phyloP scores from a whole-genome alignment of 2,329 filamentous ascomycete species.

The Achaetomium macrosporum region DNA sequence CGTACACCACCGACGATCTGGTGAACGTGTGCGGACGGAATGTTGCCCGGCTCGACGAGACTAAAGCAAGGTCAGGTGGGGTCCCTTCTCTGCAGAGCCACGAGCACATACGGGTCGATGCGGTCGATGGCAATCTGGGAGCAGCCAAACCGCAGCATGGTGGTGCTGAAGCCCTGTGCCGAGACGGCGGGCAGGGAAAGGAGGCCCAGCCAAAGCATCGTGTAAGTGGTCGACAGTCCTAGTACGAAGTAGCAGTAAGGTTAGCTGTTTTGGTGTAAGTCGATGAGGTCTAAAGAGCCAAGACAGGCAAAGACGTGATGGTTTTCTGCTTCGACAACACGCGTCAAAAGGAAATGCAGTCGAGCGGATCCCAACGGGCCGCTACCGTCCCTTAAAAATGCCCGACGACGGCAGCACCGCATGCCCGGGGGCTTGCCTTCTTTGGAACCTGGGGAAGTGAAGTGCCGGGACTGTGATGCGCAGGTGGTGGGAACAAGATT shows the following conservation, averaged over 20 bases:
- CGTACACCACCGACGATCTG: slow-evolving; percentile 24
- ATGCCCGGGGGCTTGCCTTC: not conserved
- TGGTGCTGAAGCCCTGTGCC: slow-evolving; percentile 18
- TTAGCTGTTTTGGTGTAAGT: not conserved
- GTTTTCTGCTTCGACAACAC: not conserved
- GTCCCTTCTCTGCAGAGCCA: not conserved
- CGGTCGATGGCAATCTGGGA: slow-evolving; percentile 24
- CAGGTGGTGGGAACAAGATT: slow-evolving; percentile 8
- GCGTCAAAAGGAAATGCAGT: not conserved
- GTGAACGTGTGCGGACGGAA: slow-evolving; percentile 23
- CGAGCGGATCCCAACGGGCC: not conserved
- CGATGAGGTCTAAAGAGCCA: not conserved
- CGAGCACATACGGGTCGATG: slow-evolving; percentile 22
- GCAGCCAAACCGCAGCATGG: slow-evolving; percentile 25
- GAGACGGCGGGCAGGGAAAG: slow-evolving; percentile 16
- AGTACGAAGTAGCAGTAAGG: not conserved
- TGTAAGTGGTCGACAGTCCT: not conserved
- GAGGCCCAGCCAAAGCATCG: slow-evolving; percentile 15
- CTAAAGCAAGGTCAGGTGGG: slow-evolving; percentile 5
- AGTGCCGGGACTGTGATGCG: slow-evolving; percentile 12
- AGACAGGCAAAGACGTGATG: not conserved
- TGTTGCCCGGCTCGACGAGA: slow-evolving; percentile 22
- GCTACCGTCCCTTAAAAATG: slow-evolving; percentile 3
- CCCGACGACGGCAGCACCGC: not conserved
- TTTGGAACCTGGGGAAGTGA: slow-evolving; percentile 3